Evolutionary conservation across 148 eudicot species (phyloP), one percentile per base, ranked within the genome.

Genomic region (Vaccinium myrtillus): DNA sequence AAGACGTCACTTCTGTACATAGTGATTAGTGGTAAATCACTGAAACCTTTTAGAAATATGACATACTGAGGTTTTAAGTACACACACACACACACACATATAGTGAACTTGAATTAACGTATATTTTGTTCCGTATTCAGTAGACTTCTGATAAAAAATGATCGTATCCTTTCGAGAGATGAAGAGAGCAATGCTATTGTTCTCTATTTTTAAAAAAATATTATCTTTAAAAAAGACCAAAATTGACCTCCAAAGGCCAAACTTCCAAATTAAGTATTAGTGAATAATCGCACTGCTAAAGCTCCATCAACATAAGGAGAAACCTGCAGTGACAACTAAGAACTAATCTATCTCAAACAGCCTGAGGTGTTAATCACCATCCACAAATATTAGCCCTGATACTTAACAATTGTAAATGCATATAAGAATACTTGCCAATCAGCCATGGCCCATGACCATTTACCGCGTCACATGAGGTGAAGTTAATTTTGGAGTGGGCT

Each of bases 281-380:
- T 19, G 51, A 53, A 27, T 27, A 23, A 21, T 75, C 8, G 2
- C 3, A n/a, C 54, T 9, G 78, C 78, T 43, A 46, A 75, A 19
- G 78, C 15, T 77, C 58, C 53, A 77, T 50, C 11, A 77, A 77
- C 30, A 77, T 23, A 9, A 77, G 78, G 16, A 75, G 78, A 75
- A 39, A 75, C 48, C 48, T 46, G 21, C 5, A 21, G 19, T 49
- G 56, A 6, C 80, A 53, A 51, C 39, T 77, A 51, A 50, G 73
- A 67, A 25, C 73, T 67, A 67, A 25, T 25, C 36, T 50, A 7
- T 78, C 58, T 77, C 58, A 77, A 49, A 77, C 58, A 23, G 15
- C 53, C 71, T 65, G 32, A 65, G 71, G 25, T 77, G 58, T 39
- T 51, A 77, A 49, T 23, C 36, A 23, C 19, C 39, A 77, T 51